Base-by-base conservation (phyloP, 768 basidiomycete species). In the Boletus barrowsii region DNA sequence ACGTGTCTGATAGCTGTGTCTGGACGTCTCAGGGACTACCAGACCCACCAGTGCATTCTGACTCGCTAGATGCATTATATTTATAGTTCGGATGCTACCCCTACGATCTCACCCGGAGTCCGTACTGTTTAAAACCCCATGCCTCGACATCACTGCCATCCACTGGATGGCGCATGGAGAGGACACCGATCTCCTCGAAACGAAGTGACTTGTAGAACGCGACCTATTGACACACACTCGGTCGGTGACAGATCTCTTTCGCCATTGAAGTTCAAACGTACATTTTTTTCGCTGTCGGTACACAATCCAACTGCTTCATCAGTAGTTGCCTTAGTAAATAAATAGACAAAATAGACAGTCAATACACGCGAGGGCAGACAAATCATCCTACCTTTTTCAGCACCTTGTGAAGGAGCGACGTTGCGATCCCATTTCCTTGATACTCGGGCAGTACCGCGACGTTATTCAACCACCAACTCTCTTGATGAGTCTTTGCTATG, bases 381-480 rank as follows among this genome's bases (percentile, higher is more conserved):
- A n/a, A 20, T 14, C 24, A 35, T 29, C 18, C 9, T 24, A 54
- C 54, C 49, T 44, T 51, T 39, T 51, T 32, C 36, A 51, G n/a
- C 17, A 51, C 49, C 30, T 20, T 11, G 4, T 37, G 7, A 10
- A 37, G 37, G 5, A 54, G 20, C 1, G 22, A 54, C 4, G 49
- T 51, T 18, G 40, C 54, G 15, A 51, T 44, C 15, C 54, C 54
- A n/a, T 39, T 44, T 43, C 49, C 18, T 22, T 54, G 54, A 42
- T 51, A 51, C 22, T 24, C 42, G 1, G 42, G 48, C 13, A 54
- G 36, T 17, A 54, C 53, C 2, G 48, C 26, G 5, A 54, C 37
- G 17, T 26, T 51, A 10, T 44, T 54, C 22, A 54, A 22, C 54
- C 54, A 54, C 54, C 49, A 54, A 24, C 49, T 51, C 7, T 26